Conservation (phyloP, 139 green algal species). For the Micromonas pusilla region DNA sequence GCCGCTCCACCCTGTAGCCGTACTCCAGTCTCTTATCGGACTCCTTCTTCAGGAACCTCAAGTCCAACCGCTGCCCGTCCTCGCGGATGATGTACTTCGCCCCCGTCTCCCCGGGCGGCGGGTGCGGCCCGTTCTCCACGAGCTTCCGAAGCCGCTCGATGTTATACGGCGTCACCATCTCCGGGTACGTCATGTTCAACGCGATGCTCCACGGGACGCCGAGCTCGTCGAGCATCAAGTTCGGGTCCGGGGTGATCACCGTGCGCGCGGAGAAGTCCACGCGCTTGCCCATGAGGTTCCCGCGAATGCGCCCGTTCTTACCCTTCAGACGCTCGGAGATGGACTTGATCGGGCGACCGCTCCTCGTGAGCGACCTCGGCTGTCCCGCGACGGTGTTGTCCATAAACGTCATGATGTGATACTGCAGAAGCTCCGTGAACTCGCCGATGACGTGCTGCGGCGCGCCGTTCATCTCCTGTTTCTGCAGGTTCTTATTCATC, state of each 20-base stretch:
- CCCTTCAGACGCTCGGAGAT: slow-evolving; percentile 85
- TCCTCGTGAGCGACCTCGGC: slow-evolving; percentile 46
- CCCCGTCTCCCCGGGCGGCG: slow-evolving; percentile 86
- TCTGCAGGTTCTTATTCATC: slow-evolving; percentile 76
- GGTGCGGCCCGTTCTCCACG: slow-evolving; percentile 91
- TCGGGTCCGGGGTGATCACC: slow-evolving; percentile 94
- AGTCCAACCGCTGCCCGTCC: slow-evolving; percentile 87
- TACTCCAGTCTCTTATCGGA: slow-evolving; percentile 66
- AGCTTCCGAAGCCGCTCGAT: slow-evolving; percentile 66
- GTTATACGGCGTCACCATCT: slow-evolving; percentile 73
- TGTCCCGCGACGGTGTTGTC: slow-evolving; percentile 90
- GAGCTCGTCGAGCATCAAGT: slow-evolving; percentile 96
- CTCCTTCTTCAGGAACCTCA: slow-evolving; percentile 65
- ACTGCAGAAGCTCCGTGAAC: slow-evolving; percentile 72
- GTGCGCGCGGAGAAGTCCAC: slow-evolving; percentile 98
- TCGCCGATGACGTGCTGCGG: slow-evolving; percentile 84
- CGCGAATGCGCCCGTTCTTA: slow-evolving; percentile 80
- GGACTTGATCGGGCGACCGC: slow-evolving; percentile 83
- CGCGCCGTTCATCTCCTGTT: slow-evolving; percentile 76
- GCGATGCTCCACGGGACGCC: slow-evolving; percentile 95
- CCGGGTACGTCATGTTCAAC: slow-evolving; percentile 95
- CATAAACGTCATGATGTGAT: slow-evolving; percentile 88
- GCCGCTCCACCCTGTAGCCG: slow-evolving; percentile 85
- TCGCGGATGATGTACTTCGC: slow-evolving; percentile 94
- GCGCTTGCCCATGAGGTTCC: slow-evolving; percentile 99